Base-by-base conservation (phyloP, 108 stramenopile genomes). In the Discostella pseudostelligera region DNA sequence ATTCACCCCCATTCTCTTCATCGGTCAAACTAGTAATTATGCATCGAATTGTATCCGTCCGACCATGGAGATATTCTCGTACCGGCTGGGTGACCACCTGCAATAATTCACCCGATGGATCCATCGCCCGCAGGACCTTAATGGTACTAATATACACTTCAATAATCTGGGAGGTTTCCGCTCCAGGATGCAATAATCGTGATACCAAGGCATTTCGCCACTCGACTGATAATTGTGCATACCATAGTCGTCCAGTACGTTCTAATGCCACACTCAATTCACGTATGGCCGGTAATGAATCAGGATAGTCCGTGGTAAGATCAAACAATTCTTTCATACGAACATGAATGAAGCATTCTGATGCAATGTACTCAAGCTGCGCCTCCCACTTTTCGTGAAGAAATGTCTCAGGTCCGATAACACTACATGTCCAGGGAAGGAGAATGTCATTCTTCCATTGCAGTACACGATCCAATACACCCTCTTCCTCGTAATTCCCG, bases 21-120 rank as follows among this genome's bases (percentile, higher is more conserved):
- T 97, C 96, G 0, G 96, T 98, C 59, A 99, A 88, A 49, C 89
- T 95, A 22, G 96, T 91, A 50, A 98, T 94, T 57, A 99, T 97
- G 62, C 96, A 97, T 25, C 97, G 86, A 13, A 99, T 92, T 0
- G 97, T 97, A 82, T 99, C 97, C 36, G 70, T 50, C 44, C 90
- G 76, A 20, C 68, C 81, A 13, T 87, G 75, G 37, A 99, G 78
- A 68, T 98, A 99, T 0, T 65, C 56, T 17, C 96, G 83, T 2
- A 99, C 88, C 0, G 96, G 96, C 51, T 82, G 81, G 0, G 96
- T 90, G 9, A 97, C 96, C 25, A 78, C 76, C 39, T 93, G 74
- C 46, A 97, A 66, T 13, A 98, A 67, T 20, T 92, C 83, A 60
- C 96, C 96, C 22, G 87, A 82, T 8, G 93, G 85, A 75, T 96